Percentiles rank a stretch among this genome's conserved stretches.
Conservation (phyloP, 306 rosid species). For the Pyrus betulifolia region DNA sequence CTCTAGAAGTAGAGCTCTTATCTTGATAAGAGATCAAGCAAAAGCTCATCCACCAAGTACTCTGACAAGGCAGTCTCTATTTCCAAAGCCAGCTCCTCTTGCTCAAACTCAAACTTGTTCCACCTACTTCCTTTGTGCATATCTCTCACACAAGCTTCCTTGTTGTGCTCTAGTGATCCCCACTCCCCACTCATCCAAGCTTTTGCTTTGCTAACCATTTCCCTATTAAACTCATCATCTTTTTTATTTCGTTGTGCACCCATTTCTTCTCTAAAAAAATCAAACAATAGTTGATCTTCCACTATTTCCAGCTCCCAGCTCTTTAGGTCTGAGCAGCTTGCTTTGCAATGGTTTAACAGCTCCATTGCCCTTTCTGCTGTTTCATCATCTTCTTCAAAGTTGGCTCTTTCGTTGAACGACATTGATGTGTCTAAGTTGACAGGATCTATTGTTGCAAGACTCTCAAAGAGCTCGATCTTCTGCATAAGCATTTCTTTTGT, state of each 20-base stretch:
- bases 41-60: constrained; percentile 38
- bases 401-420: constrained; percentile 14
- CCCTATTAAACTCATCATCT: constrained; percentile 18
- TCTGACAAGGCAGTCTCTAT: constrained; percentile 38
- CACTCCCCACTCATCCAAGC: constrained; percentile 34
- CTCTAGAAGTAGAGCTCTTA: not conserved
- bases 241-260: constrained; percentile 12
- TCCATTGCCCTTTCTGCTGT: constrained; percentile 32
- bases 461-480: constrained; percentile 34
- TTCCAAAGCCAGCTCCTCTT: constrained; percentile 42
- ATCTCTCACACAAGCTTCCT: constrained; percentile 40
- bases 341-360: constrained; percentile 32
- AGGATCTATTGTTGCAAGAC: constrained; percentile 28
- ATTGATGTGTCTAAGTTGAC: constrained; percentile 14
- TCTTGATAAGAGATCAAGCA: constrained; percentile 15
- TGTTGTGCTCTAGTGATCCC: constrained; percentile 24
- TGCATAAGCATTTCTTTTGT: constrained; percentile 40
- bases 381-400: constrained; percentile 19
- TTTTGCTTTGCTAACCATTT: constrained; percentile 36
- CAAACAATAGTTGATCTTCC: constrained; percentile 35
- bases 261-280: constrained; percentile 46
- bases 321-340: constrained; percentile 14
- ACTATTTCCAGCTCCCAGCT: not conserved
- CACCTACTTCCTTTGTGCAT: constrained; percentile 44
- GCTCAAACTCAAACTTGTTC: constrained; percentile 42